Conservation (phyloP, 164 flowering plant species). For the Brasenia schreberi region DNA sequence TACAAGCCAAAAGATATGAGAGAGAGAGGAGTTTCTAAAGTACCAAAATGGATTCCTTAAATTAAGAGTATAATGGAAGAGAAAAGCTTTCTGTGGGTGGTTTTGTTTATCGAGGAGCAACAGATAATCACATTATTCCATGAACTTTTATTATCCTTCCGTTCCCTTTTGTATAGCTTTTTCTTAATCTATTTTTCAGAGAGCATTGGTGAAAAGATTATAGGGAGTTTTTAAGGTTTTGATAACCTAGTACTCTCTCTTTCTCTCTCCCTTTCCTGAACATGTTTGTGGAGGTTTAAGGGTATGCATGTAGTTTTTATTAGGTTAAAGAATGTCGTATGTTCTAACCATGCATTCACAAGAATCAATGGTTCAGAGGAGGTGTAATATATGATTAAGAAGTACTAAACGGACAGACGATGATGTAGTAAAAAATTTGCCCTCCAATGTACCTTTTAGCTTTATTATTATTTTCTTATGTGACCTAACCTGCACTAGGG, state of each 20-base stretch:
- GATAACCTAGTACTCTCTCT: background rate
- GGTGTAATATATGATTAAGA: too few relatives aligned
- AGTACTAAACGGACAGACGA: background rate
- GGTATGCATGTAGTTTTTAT: background rate
- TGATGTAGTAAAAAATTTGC: background rate
- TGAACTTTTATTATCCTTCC: background rate
- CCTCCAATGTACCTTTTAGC: background rate
- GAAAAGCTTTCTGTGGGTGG: background rate
- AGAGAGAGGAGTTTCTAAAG: background rate
- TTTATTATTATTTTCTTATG: background rate
- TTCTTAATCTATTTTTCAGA: background rate
- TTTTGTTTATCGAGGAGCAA: constrained; percentile 1
- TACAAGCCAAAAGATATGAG: background rate
- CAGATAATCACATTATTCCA: background rate
- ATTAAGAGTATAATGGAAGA: background rate
- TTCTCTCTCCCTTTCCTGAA: background rate
- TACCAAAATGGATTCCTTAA: constrained; percentile 1
- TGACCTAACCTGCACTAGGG: background rate
- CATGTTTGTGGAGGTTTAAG: background rate
- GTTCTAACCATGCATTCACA: too few relatives aligned
- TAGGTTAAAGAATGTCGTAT: too few relatives aligned
- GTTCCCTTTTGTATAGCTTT: background rate
- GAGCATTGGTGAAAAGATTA: background rate
- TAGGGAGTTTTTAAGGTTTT: too few relatives aligned
- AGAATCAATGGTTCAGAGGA: too few relatives aligned